Evolutionary conservation across 257 asterid genomes (phyloP), one percentile per base, ranked within the genome.

Genomic region (Henckelia pumila): DNA sequence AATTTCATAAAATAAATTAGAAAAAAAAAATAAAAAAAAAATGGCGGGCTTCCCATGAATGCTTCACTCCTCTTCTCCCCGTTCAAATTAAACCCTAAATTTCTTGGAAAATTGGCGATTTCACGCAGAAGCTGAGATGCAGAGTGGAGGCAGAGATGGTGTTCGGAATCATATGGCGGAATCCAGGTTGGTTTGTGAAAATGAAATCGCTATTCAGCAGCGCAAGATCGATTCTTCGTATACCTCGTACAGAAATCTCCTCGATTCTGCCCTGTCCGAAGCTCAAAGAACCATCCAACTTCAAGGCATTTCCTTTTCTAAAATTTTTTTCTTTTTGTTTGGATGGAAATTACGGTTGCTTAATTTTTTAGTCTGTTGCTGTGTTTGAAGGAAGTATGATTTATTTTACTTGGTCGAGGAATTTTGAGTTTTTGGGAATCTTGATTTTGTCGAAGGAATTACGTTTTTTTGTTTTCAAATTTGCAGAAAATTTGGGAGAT

Each of bases 151-250:
- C 49, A 37, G 5, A 37, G 49, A 11, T 37, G 49, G 4, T 40
- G 50, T 40, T 13, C 6, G 6, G 50, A 40, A 40, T 40, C 82
- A 72, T 73, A 83, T 88, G 95, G 86, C 78, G 56, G 95, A 89
- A 68, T 19, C 58, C 70, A 85, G 88, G 64, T 32, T 86, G 59
- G 79, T 76, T 20, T 85, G 94, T 73, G 97, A 84, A 37, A 79
- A 84, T 68, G 94, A 88, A 73, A 86, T 88, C 61, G 80, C 81
- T 21, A 83, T 80, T 75, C 91, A 82, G 79, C 89, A 83, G 70
- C 86, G 79, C 56, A 77, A 84, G 50, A 53, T 88, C 47, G 96
- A 88, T 32, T 44, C 86, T 30, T 66, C 78, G 61, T 67, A 44
- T 14, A 14, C 32, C 25, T 25, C 59, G 49, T 74, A 78, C 26